These are phyloP conservation scores for Kuraishia floccosa DNA, from an alignment of 805 yeast species.

Conservation along the genomic window DNA sequence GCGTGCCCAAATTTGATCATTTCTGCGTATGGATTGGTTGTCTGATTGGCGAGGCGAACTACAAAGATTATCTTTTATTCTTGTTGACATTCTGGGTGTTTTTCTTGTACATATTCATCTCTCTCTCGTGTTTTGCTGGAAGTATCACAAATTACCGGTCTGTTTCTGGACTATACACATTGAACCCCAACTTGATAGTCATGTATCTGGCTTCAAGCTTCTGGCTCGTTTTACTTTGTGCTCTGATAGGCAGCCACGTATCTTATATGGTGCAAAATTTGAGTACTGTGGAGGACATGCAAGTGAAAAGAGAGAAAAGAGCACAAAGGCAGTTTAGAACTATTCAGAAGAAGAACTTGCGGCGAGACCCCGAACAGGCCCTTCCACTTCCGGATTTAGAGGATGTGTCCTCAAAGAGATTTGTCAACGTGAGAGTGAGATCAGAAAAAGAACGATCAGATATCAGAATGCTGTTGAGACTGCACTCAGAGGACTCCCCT, in stretches of 20 bases:
- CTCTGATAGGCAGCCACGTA: conserved; percentile 29
- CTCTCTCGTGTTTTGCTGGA: conserved; percentile 22
- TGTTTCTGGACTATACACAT: conserved; percentile 10
- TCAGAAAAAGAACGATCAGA: too few relatives aligned
- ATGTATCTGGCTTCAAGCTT: conserved; percentile 31
- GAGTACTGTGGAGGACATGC: conserved; percentile 51
- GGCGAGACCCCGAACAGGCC: too few relatives aligned
- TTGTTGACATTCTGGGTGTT: conserved; percentile 22
- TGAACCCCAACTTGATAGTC: conserved; percentile 38
- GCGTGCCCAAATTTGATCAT: conserved; percentile 77
- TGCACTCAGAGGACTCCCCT: conserved; percentile 19
- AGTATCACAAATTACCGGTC: conserved; percentile 13
- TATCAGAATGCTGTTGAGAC: conserved; percentile 24
- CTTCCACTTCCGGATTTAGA: too few relatives aligned
- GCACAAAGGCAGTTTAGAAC: conserved; percentile 8
- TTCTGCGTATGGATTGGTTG: conserved; percentile 71
- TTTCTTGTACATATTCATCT: conserved; percentile 26
- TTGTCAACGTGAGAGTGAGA: too few relatives aligned
- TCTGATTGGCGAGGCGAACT: conserved; percentile 60
- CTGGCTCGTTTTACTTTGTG: conserved; percentile 31
- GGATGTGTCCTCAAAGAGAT: too few relatives aligned
- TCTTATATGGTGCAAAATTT: conserved; percentile 33
- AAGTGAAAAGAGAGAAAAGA: conserved; percentile 12
- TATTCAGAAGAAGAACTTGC: too few relatives aligned
- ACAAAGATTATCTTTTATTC: conserved; percentile 45